phyloP scores from a whole-genome alignment of 306 rosid species.

The Quercus aquifolioides region DNA sequence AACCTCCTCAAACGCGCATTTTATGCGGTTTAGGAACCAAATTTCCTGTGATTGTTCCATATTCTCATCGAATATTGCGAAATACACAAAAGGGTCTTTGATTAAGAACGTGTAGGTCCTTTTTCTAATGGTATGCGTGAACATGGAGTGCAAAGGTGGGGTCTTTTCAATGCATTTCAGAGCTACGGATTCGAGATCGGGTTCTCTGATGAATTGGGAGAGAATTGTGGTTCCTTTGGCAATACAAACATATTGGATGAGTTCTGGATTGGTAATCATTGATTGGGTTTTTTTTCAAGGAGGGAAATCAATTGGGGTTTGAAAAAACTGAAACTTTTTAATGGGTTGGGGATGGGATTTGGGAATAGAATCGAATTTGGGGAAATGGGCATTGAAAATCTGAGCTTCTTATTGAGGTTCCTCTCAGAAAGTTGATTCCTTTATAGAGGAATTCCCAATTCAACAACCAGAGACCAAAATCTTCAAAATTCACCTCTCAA shows the following conservation, averaged over 20 bases:
- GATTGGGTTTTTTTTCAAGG: background rate
- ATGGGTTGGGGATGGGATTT: background rate
- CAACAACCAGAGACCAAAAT: background rate
- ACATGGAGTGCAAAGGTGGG: constrained; percentile 63
- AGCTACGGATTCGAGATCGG: constrained; percentile 51
- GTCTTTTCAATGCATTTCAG: constrained; percentile 55
- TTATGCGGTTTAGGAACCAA: constrained; percentile 50
- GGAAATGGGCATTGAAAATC: constrained; percentile 9
- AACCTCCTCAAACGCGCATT: constrained; percentile 28
- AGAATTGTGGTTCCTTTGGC: constrained; percentile 56
- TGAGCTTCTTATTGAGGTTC: constrained; percentile 3
- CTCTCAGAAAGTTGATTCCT: background rate
- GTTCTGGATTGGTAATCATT: constrained; percentile 60
- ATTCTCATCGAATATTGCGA: constrained; percentile 52
- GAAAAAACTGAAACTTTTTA: background rate
- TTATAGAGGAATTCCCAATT: background rate
- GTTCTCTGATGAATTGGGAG: constrained; percentile 48
- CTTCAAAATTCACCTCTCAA: background rate
- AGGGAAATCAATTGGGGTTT: background rate
- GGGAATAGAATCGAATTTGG: background rate
- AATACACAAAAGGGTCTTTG: constrained; percentile 49
- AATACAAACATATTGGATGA: constrained; percentile 72
- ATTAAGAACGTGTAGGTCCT: constrained; percentile 57
- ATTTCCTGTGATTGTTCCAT: constrained; percentile 47
- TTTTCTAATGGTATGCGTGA: constrained; percentile 56